Evolutionary conservation across 169 alveolate genomes (phyloP).

Genomic region (Plasmodium billcollinsi): DNA sequence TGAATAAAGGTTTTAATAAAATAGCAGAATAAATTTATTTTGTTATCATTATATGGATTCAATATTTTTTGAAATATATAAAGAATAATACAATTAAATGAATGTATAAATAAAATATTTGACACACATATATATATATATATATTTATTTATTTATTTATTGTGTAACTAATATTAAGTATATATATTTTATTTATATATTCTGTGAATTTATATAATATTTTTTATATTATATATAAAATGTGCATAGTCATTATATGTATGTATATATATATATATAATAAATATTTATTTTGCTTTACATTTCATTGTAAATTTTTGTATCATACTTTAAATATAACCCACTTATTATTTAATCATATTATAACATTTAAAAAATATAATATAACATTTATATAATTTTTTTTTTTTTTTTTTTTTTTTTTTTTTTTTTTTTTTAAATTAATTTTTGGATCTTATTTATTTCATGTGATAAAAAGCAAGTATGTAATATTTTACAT

Average conservation of each 20-base stretch:
- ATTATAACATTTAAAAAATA: not conserved
- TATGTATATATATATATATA: too few species aligned
- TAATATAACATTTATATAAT: not conserved
- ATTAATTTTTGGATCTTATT: slow-evolving; percentile 9
- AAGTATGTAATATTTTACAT: not conserved
- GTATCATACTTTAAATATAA: too few species aligned
- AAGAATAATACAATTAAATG: not conserved
- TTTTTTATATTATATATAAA: too few species aligned
- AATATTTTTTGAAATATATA: not conserved
- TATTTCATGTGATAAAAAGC: not conserved
- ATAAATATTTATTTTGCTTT: too few species aligned
- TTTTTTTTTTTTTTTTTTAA: slow-evolving; percentile 21
- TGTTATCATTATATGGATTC: not conserved
- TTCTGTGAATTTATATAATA: too few species aligned
- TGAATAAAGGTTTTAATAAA: slow-evolving; percentile 40
- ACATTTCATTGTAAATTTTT: too few species aligned
- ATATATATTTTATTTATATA: too few species aligned
- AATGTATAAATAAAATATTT: too few species aligned
- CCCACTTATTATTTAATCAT: not conserved
- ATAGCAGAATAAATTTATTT: slow-evolving; percentile 12
- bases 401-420: not conserved
- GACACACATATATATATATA: too few species aligned
- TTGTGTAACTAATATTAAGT: too few species aligned
- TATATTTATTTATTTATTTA: too few species aligned
- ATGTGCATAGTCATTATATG: too few species aligned